A percentile compares a stretch with the other conserved stretches of the same genome.
phyloP scores from a whole-genome alignment of 768 basidiomycete species.

The Mycena filopes region DNA sequence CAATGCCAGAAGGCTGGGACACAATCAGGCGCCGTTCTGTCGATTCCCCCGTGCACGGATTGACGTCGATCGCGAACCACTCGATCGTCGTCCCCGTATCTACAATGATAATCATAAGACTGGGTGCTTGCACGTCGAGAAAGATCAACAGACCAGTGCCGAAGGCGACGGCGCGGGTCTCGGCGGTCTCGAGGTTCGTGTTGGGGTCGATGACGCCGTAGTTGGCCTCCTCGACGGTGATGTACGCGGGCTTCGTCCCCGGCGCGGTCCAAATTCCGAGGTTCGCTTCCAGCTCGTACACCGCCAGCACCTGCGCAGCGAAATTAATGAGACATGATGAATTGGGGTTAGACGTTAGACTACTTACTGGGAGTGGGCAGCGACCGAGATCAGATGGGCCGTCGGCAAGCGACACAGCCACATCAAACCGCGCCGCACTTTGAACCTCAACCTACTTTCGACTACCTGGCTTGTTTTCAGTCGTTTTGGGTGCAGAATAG shows the following conservation, averaged over 20 bases:
- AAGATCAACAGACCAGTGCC: neutral
- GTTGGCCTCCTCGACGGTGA: constrained; percentile 24
- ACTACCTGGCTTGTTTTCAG: too few relatives aligned
- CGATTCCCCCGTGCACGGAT: constrained; percentile 35
- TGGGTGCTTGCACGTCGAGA: neutral
- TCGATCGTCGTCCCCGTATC: constrained; percentile 19
- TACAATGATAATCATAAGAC: too few relatives aligned
- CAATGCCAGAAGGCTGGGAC: constrained; percentile 1
- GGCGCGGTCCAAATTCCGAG: constrained; percentile 31
- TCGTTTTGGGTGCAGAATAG: too few relatives aligned
- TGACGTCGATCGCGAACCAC: constrained; percentile 35
- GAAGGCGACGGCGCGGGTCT: constrained; percentile 9
- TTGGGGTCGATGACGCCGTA: constrained; percentile 1
- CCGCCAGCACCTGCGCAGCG: constrained; percentile 15
- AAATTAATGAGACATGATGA: too few relatives aligned
- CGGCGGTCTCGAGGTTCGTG: neutral
- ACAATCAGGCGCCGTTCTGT: constrained; percentile 30
- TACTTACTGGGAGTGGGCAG: too few relatives aligned
- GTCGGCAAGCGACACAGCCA: too few relatives aligned
- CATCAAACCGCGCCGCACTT: too few relatives aligned
- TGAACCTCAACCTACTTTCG: too few relatives aligned
- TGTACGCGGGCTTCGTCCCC: constrained; percentile 34
- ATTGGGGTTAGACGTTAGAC: too few relatives aligned
- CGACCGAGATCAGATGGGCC: too few relatives aligned
- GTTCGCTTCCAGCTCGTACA: constrained; percentile 34